Evolutionary conservation across 2,329 filamentous ascomycete genomes (phyloP).

Genomic region (Ascochyta pisi): DNA sequence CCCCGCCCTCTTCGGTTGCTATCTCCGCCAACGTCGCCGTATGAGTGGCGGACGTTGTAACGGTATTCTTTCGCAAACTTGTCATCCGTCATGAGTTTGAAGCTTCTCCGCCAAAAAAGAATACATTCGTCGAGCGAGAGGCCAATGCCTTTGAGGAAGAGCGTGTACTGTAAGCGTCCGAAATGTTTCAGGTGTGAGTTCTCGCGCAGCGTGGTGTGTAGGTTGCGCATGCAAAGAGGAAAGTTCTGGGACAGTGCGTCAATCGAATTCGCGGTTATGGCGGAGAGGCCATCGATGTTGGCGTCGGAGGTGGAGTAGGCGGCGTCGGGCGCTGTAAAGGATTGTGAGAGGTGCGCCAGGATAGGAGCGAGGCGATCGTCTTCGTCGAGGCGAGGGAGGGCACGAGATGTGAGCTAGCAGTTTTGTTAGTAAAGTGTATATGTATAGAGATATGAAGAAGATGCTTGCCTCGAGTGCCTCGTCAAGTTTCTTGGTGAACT

Average conservation of each 20-base stretch:
- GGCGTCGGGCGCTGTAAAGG: conserved; percentile 90
- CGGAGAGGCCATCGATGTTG: conserved; percentile 79
- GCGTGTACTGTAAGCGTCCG: conserved; percentile 89
- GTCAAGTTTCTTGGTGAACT: conserved; percentile 82
- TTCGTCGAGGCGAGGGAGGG: conserved; percentile 90
- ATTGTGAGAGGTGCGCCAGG: conserved; percentile 85
- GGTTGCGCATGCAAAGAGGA: conserved; percentile 90
- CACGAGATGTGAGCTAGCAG: conserved; percentile 79
- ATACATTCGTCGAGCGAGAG: conserved; percentile 90
- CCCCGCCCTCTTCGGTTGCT: conserved; percentile 83
- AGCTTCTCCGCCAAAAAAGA: conserved; percentile 86
- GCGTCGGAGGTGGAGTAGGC: conserved; percentile 73
- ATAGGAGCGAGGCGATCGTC: conserved; percentile 87
- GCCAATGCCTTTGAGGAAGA: conserved; percentile 96
- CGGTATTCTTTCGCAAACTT: conserved; percentile 97
- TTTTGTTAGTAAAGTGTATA: conserved; percentile 5
- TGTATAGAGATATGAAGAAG: background rate
- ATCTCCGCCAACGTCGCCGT: conserved; percentile 95
- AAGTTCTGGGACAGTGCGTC: conserved; percentile 81
- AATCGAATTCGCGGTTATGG: conserved; percentile 65
- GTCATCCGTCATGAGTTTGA: conserved; percentile 88
- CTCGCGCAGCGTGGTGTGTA: conserved; percentile 84
- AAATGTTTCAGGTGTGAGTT: conserved; percentile 93
- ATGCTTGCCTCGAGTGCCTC: conserved; percentile 76
- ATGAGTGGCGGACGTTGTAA: conserved; percentile 94